Base-by-base conservation (phyloP, 306 rosid species). In the Coriaria nepalensis region DNA sequence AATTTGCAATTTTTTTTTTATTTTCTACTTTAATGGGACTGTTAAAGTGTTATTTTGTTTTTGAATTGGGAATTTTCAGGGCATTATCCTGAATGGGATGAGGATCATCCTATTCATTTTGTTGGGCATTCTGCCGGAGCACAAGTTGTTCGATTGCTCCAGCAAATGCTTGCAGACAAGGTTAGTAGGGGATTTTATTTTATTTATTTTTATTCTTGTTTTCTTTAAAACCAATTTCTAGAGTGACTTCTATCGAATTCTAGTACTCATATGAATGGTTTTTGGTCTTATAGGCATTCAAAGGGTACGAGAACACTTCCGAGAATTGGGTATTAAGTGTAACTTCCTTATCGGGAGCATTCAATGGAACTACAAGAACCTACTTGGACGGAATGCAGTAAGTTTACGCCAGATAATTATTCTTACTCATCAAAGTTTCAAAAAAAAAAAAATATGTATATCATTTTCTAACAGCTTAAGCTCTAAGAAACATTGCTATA, bases 61-160 rank as follows among this genome's bases (percentile, higher is more conserved):
- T 38, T 65, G 48, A 34, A 32, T 55, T 55, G 61, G 63, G 56
- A 52, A 45, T 13, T 6, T 72, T 37, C 78, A 85, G 98, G 98
- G 38, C 76, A 92, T 54, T 92, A 82, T 69, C 86, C 96, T 40
- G 93, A 92, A 56, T 92, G 98, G 98, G 94, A 85, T 59, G 98
- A 85, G 52, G 93, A 92, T 56, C 96, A 85, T 55, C 94, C 96
- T 40, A 57, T 92, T 55, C 96, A 92, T 67, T 92, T 92, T 50
- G 98, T 92, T 15, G 98, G 96, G 8, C 96, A 85, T 61, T 92
- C 98, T 0, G 83, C 96, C 0, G 98, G 98, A 38, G 98, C 96
- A 39, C 98, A 92, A 63, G 96, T 92, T 57, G 94, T 68, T 36
- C 96, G 98, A 34, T 79, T 73, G 50, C 76, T 92, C 63, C 98